Evolutionary conservation across 371 early-diverging fungal genomes (phyloP).

Genomic region (Haplosporangium sp.): DNA sequence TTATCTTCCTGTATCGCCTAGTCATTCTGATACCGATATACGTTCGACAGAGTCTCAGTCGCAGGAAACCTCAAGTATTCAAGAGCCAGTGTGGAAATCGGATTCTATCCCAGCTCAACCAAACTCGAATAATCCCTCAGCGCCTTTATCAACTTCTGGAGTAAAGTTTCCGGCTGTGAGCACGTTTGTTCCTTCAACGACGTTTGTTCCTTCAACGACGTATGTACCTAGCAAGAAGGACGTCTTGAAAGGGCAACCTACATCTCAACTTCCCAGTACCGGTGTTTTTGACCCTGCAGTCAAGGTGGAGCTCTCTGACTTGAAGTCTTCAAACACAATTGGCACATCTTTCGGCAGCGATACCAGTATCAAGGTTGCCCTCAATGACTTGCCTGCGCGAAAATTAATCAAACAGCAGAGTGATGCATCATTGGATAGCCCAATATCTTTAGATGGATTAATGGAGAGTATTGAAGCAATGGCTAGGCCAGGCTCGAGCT

Average conservation of each 20-base stretch:
- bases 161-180: slow-evolving; percentile 13
- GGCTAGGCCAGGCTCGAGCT: slow-evolving; percentile 21
- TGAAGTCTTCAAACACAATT: slow-evolving; percentile 1
- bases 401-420: slow-evolving; percentile 4
- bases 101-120: slow-evolving; percentile 10
- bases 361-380: slow-evolving; percentile 25
- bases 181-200: slow-evolving; percentile 37
- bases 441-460: slow-evolving; percentile 44
- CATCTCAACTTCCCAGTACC: slow-evolving; percentile 6
- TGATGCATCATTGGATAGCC: slow-evolving; percentile 22
- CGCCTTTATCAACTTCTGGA: slow-evolving; percentile 20
- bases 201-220: slow-evolving; percentile 36
- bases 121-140: slow-evolving; percentile 9
- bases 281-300: slow-evolving; percentile 32
- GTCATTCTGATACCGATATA: slow-evolving; percentile 25
- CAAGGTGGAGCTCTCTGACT: slow-evolving; percentile 45
- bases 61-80: slow-evolving; percentile 4
- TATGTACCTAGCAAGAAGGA: slow-evolving; percentile 46
- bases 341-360: neutral
- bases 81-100: slow-evolving; percentile 8
- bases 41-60: slow-evolving; percentile 23
- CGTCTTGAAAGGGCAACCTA: slow-evolving; percentile 3
- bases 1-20: slow-evolving; percentile 36
- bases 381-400: slow-evolving; percentile 21
- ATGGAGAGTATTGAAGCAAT: slow-evolving; percentile 52